Evolutionary conservation across 2,329 filamentous ascomycete genomes (phyloP), one percentile per base, ranked within the genome.

Genomic region (Metarhizium sp.): DNA sequence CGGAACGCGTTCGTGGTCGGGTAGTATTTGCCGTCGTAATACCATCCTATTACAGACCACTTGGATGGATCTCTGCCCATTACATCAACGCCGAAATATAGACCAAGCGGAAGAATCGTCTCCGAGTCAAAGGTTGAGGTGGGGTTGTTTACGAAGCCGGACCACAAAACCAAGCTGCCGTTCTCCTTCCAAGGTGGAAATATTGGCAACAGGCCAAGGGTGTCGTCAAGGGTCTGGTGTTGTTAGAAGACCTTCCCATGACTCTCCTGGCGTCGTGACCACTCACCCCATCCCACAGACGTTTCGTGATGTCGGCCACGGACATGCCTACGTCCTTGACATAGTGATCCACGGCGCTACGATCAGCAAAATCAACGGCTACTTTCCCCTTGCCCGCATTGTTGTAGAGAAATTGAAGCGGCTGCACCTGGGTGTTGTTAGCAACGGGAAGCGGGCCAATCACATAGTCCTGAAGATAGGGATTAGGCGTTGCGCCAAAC

Each of bases 21-120:
- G 60, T 82, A 84, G 58, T 77, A 77, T n/a, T 77, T 63, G 48
- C 74, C 73, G 55, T 80, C 75, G 61, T 81, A 82, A 16, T 78
- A 73, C 77, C 79, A 82, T 3, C 75, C 76, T 18, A 72, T 68
- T 0, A 80, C 62, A 14, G 63, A 68, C 80, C 81, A 84, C 40
- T 75, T 67, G 14, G 70, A 68, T 8, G 76, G 73, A 57, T 82
- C 75, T 6, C 76, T 71, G 0, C 77, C 76, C 0, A 77, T 81
- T 1, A 80, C 63, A 58, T 84, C 75, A 2, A 68, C 65, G 60
- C 70, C 69, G 61, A 75, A 67, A 54, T 67, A 73, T 1, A 80
- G 60, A 2, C 74, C 74, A 2, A 75, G 72, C 2, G 77, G 76
- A 11, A 78, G 65, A 13, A 78, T 63, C 2, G 74, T 75, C 42